Evolutionary conservation across 192 early-diverging fungal genomes (phyloP).

Genomic region (Umbelopsis sp.): DNA sequence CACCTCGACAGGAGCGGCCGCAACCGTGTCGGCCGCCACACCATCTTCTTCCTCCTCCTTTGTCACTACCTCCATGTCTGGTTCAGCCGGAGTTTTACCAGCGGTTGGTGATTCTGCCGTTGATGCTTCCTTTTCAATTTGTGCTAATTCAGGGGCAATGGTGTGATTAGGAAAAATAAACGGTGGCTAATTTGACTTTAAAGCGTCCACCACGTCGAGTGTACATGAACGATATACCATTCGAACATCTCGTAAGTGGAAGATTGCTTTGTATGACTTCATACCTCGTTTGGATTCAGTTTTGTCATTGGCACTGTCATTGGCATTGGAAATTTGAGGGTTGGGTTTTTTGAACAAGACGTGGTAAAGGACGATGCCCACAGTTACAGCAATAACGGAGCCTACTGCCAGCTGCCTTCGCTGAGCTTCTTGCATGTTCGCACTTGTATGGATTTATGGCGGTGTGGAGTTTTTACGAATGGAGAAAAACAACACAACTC

Average conservation of each 20-base stretch:
- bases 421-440: slow-evolving; percentile 13
- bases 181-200: too few relatives aligned
- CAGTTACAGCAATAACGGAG: slow-evolving; percentile 9
- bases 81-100: background rate
- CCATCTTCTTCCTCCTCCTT: background rate
- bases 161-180: too few relatives aligned
- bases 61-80: background rate
- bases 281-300: slow-evolving; percentile 14
- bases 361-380: slow-evolving; percentile 10
- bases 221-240: too few relatives aligned
- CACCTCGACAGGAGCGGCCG: background rate
- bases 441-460: background rate
- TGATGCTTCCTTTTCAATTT: background rate
- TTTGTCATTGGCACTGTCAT: slow-evolving; percentile 3
- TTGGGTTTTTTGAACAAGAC: slow-evolving; percentile 9
- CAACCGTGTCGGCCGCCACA: background rate
- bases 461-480: background rate
- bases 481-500: slow-evolving; percentile 17
- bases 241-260: too few relatives aligned
- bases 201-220: too few relatives aligned
- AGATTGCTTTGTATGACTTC: background rate
- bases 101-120: background rate
- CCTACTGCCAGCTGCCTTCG: slow-evolving; percentile 21
- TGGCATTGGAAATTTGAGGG: background rate
- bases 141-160: too few relatives aligned